These are phyloP conservation scores for Nicotiana paniculata DNA, from an alignment of 257 asterid genomes.

Conservation along the genomic window DNA sequence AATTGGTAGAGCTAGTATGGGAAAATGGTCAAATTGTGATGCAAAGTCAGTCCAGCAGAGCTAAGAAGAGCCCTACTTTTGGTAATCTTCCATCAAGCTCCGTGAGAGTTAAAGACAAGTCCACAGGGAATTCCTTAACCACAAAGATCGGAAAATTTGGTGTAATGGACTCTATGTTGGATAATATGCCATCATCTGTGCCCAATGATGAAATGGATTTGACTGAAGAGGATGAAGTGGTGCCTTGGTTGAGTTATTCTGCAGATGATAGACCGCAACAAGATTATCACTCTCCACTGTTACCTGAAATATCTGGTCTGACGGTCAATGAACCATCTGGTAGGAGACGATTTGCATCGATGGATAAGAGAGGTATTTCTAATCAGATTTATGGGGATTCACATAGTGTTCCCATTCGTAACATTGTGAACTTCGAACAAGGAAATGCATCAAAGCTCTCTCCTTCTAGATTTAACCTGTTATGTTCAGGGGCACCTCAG, in stretches of 20 bases:
- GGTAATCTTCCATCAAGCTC: conserved; percentile 11
- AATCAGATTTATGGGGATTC: conserved; percentile 24
- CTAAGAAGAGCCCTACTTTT: conserved; percentile 23
- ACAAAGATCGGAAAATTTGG: conserved; percentile 47
- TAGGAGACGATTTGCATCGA: conserved; percentile 29
- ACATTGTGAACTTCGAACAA: conserved; percentile 10
- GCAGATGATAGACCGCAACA: conserved; percentile 36
- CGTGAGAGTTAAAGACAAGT: too few relatives aligned
- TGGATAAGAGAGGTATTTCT: conserved; percentile 35
- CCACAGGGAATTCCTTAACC: neutral
- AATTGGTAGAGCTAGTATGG: conserved; percentile 69
- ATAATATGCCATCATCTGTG: conserved; percentile 43
- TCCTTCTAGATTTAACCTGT: conserved; percentile 27
- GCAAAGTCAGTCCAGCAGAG: conserved; percentile 66
- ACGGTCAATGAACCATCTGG: conserved; percentile 39
- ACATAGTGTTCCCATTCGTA: conserved; percentile 19
- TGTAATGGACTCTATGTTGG: conserved; percentile 30
- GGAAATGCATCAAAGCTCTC: conserved; percentile 21
- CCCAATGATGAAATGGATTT: conserved; percentile 51
- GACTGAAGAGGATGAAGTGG: conserved; percentile 61
- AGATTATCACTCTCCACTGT: conserved; percentile 42
- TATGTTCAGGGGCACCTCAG: conserved; percentile 34
- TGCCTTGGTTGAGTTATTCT: conserved; percentile 63
- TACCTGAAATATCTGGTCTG: conserved; percentile 69
- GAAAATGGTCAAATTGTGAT: conserved; percentile 71